These are phyloP conservation scores for Coprinopsis cinerea DNA, from an alignment of 768 basidiomycete genomes.

Conservation along the genomic window DNA sequence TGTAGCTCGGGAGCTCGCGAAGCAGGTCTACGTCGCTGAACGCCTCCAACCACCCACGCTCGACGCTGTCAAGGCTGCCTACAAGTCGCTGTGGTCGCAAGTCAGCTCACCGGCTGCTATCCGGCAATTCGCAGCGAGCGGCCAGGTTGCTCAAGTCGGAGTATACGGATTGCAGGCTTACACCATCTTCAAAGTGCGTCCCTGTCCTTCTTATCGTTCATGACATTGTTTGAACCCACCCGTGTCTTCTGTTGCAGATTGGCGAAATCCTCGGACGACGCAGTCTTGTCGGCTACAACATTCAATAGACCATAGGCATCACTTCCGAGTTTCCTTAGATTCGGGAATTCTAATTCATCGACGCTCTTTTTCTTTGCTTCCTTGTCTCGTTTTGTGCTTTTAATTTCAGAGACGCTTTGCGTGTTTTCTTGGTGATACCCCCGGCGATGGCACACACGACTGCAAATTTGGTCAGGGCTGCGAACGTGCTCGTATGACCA, in stretches of 20 bases:
- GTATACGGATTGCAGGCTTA: constrained; percentile 84
- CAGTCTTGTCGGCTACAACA: constrained; percentile 72
- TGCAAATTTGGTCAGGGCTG: too few relatives aligned
- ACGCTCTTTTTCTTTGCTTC: background rate
- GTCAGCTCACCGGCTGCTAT: constrained; percentile 55
- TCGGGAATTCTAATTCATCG: background rate
- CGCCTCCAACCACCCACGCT: constrained; percentile 66
- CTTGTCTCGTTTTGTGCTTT: background rate
- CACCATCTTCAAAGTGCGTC: constrained; percentile 79
- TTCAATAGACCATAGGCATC: constrained; percentile 30
- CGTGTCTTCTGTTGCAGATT: constrained; percentile 39
- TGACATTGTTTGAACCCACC: background rate
- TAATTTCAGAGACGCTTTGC: background rate
- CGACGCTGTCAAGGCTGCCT: constrained; percentile 48
- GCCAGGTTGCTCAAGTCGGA: constrained; percentile 62
- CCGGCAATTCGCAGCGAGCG: constrained; percentile 51
- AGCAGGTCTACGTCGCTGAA: constrained; percentile 71
- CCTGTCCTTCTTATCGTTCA: background rate
- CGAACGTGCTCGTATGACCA: too few relatives aligned
- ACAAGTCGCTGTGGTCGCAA: constrained; percentile 59
- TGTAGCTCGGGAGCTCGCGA: constrained; percentile 68
- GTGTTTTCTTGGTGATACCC: background rate
- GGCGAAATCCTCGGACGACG: constrained; percentile 85
- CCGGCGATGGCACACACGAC: background rate
- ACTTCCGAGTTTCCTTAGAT: background rate